phyloP scores from a whole-genome alignment of 2,329 filamentous ascomycete species.

The Aspergillus tanneri region DNA sequence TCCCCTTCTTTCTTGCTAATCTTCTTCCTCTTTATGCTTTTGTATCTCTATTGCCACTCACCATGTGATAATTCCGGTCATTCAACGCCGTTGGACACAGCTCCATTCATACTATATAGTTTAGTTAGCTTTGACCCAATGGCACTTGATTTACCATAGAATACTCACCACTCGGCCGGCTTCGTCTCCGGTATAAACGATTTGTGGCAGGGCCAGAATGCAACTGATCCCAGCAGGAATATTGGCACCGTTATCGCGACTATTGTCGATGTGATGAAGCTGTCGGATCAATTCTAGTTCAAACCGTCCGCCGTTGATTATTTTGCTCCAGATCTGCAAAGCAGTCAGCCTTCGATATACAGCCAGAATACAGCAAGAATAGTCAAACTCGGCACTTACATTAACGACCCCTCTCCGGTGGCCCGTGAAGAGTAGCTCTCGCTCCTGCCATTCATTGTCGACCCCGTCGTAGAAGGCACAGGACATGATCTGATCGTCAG shows the following conservation, averaged over 20 bases:
- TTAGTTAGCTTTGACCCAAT: neutral
- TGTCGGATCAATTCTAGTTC: slow-evolving; percentile 74
- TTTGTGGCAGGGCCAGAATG: slow-evolving; percentile 76
- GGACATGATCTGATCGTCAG: slow-evolving; percentile 74
- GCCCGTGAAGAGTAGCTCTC: slow-evolving; percentile 82
- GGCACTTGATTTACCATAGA: neutral
- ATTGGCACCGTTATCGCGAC: slow-evolving; percentile 59
- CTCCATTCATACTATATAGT: slow-evolving; percentile 56
- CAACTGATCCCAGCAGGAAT: slow-evolving; percentile 72
- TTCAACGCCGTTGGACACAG: slow-evolving; percentile 52
- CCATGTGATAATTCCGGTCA: neutral
- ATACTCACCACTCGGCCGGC: slow-evolving; percentile 81
- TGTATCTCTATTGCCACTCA: neutral
- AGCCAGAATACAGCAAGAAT: slow-evolving; percentile 9
- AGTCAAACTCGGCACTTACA: slow-evolving; percentile 34
- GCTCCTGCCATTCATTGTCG: slow-evolving; percentile 87
- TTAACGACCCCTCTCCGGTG: slow-evolving; percentile 83
- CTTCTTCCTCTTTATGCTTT: too few relatives aligned
- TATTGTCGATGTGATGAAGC: slow-evolving; percentile 74
- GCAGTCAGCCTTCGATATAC: slow-evolving; percentile 9
- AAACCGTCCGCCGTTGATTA: slow-evolving; percentile 64
- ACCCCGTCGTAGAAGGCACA: slow-evolving; percentile 92
- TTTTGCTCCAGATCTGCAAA: slow-evolving; percentile 56
- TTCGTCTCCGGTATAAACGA: slow-evolving; percentile 92
- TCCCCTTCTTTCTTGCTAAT: too few relatives aligned